Percentiles rank a stretch among this genome's conserved stretches.
Conservation (phyloP, 768 basidiomycete species). For the Chalciporus chontae region DNA sequence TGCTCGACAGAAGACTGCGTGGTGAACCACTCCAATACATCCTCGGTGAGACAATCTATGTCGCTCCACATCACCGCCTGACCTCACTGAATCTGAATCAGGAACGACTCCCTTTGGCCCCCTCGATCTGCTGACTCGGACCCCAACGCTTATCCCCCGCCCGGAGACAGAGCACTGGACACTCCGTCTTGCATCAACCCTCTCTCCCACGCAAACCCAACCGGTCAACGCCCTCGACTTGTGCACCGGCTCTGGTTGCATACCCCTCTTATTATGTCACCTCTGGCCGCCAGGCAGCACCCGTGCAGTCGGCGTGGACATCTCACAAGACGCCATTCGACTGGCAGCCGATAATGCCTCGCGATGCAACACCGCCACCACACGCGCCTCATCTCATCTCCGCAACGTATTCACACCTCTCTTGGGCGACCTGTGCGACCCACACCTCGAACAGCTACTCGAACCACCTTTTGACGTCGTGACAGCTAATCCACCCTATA, state of each 20-base stretch:
- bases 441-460: constrained; percentile 22
- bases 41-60: constrained; percentile 50
- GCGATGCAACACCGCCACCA: constrained; percentile 19
- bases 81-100: neutral
- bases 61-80: neutral
- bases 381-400: constrained; percentile 2
- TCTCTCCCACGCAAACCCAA: constrained; percentile 30
- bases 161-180: constrained; percentile 93
- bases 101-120: constrained; percentile 90
- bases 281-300: constrained; percentile 54
- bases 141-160: constrained; percentile 89
- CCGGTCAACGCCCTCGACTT: constrained; percentile 69
- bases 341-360: constrained; percentile 46
- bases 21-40: constrained; percentile 92
- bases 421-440: constrained; percentile 42
- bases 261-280: constrained; percentile 79
- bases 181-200: constrained; percentile 50
- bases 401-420: constrained; percentile 37
- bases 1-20: constrained; percentile 55
- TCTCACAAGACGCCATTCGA: constrained; percentile 54
- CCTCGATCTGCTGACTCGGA: constrained; percentile 64
- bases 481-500: constrained; percentile 87
- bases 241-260: constrained; percentile 91
- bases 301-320: constrained; percentile 63
- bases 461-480: constrained; percentile 66